Conservation (phyloP, 1,139 yeast genomes). For the Diutina mesorugosa region DNA sequence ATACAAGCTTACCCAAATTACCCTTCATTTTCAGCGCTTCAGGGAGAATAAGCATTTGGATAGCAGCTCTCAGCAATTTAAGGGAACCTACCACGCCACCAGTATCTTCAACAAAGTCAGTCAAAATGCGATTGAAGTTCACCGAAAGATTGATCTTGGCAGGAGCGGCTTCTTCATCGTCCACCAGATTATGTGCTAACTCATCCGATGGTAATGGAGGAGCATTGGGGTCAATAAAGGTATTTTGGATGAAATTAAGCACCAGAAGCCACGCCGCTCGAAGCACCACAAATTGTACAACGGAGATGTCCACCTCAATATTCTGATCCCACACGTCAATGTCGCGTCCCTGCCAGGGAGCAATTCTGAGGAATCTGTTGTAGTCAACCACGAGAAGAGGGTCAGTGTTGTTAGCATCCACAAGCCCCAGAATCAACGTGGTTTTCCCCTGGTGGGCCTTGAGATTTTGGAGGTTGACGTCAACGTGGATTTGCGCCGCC, state of each 20-base stretch:
- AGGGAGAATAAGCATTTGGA: slow-evolving; percentile 55
- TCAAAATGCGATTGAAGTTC: slow-evolving; percentile 58
- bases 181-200: slow-evolving; percentile 47
- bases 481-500: not conserved
- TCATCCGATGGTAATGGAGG: slow-evolving; percentile 56
- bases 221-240: slow-evolving; percentile 76
- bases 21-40: slow-evolving; percentile 67
- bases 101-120: slow-evolving; percentile 76
- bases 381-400: slow-evolving; percentile 33
- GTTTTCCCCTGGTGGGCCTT: not conserved
- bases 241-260: slow-evolving; percentile 69
- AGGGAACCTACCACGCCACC: slow-evolving; percentile 62
- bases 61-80: slow-evolving; percentile 60
- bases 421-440: not conserved
- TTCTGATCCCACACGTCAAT: slow-evolving; percentile 74
- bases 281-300: slow-evolving; percentile 63
- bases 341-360: slow-evolving; percentile 37
- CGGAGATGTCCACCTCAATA: slow-evolving; percentile 64
- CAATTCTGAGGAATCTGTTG: slow-evolving; percentile 45
- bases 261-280: slow-evolving; percentile 70
- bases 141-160: slow-evolving; percentile 63
- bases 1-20: slow-evolving; percentile 67
- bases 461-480: not conserved
- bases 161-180: slow-evolving; percentile 46
- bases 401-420: not conserved